These are phyloP conservation scores for Yamadazyma laniorum DNA, from an alignment of 805 yeast genomes.

Conservation along the genomic window DNA sequence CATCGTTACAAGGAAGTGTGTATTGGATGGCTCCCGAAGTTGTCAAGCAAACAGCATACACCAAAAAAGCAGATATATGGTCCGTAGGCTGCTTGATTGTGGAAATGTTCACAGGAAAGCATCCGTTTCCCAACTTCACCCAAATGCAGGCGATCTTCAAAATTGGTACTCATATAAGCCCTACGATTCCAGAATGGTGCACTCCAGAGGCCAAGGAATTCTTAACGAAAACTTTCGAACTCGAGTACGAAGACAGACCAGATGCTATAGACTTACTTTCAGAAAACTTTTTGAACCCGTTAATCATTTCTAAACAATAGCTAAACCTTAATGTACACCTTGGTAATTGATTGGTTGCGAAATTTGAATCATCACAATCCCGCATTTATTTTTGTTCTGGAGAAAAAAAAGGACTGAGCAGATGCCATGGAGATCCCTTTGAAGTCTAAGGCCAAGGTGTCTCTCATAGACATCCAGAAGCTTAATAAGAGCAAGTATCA, in stretches of 20 bases:
- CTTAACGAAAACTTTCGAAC: slow-evolving; percentile 62
- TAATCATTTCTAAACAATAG: slow-evolving; percentile 40
- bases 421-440: slow-evolving; percentile 37
- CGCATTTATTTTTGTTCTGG: slow-evolving; percentile 4
- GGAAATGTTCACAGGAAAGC: slow-evolving; percentile 94
- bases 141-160: slow-evolving; percentile 97
- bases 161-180: slow-evolving; percentile 82
- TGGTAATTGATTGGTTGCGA: slow-evolving; percentile 4
- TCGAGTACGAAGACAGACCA: slow-evolving; percentile 73
- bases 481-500: slow-evolving; percentile 20
- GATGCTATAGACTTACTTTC: slow-evolving; percentile 65
- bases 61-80: slow-evolving; percentile 96
- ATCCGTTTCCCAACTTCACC: slow-evolving; percentile 91
- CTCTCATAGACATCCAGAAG: slow-evolving; percentile 25
- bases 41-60: slow-evolving; percentile 87
- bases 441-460: slow-evolving; percentile 39
- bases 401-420: slow-evolving; percentile 1
- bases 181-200: slow-evolving; percentile 74
- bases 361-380: slow-evolving; percentile 3
- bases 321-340: background rate
- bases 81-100: slow-evolving; percentile 91
- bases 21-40: slow-evolving; percentile 99
- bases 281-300: slow-evolving; percentile 58
- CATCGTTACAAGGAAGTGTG: slow-evolving; percentile 87
- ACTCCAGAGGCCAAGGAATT: slow-evolving; percentile 69